Conservation (phyloP, 2,329 filamentous ascomycete species). For the Penicillium expansum region DNA sequence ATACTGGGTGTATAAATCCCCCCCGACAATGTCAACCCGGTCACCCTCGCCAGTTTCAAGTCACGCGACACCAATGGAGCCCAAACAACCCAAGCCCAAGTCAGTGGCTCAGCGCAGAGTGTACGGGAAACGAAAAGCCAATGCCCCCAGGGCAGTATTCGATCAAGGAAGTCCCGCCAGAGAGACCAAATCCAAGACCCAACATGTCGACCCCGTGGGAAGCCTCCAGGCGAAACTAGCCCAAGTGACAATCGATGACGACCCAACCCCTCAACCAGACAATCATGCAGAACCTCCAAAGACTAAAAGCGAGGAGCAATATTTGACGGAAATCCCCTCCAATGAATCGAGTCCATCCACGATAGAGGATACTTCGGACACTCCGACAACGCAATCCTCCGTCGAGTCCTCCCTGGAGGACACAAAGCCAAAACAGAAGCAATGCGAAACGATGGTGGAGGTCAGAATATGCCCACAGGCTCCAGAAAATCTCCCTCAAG, state of each 20-base stretch:
- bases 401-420: neutral
- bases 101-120: conserved; percentile 32
- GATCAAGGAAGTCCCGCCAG: conserved; percentile 31
- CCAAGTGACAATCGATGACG: conserved; percentile 26
- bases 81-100: conserved; percentile 24
- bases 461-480: conserved; percentile 24
- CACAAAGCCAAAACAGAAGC: conserved; percentile 5
- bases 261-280: neutral
- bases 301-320: neutral
- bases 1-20: neutral
- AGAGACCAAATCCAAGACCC: neutral
- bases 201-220: conserved; percentile 20
- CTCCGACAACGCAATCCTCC: conserved; percentile 2
- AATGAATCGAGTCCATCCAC: neutral
- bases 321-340: neutral
- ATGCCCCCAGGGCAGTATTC: conserved; percentile 38
- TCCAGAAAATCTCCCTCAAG: neutral
- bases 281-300: neutral
- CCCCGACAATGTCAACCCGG: conserved; percentile 14
- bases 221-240: conserved; percentile 29
- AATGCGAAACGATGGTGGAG: conserved; percentile 29
- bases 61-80: conserved; percentile 19
- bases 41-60: conserved; percentile 13
- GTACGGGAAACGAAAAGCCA: conserved; percentile 35
- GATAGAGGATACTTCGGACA: neutral